Conservation (phyloP, 78 protist species). For the Dictyostelium capitatum region DNA sequence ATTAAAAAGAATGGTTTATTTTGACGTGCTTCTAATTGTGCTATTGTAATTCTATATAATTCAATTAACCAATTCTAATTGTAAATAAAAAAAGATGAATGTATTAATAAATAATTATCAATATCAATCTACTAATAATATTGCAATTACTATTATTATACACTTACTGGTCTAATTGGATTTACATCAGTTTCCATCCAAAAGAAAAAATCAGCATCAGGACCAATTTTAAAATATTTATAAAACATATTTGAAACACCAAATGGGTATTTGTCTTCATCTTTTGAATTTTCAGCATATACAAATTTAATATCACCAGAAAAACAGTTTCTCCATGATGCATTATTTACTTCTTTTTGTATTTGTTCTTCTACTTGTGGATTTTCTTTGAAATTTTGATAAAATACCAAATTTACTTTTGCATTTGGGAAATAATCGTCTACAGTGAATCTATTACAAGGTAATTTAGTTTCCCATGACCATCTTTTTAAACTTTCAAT, state of each 20-base stretch:
- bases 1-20: background rate
- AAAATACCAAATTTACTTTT: background rate
- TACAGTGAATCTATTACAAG: background rate
- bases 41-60: background rate
- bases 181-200: background rate
- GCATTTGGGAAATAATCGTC: background rate
- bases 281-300: background rate
- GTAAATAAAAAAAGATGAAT: too few relatives aligned
- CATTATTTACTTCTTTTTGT: background rate
- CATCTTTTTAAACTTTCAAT: background rate
- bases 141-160: too few relatives aligned
- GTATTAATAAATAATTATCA: too few relatives aligned
- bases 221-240: background rate
- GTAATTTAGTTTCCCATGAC: background rate
- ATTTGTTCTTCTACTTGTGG: background rate
- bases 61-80: slow-evolving; percentile 2
- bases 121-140: too few relatives aligned
- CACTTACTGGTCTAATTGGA: background rate
- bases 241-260: slow-evolving; percentile 7
- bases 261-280: background rate
- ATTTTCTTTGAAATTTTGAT: background rate
- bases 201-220: background rate
- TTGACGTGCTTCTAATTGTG: background rate
- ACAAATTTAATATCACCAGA: background rate
- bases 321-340: background rate